Evolutionary conservation across 1,284 basidiomycete genomes (phyloP), one percentile per base, ranked within the genome.

Genomic region (Schizophyllum amplum): DNA sequence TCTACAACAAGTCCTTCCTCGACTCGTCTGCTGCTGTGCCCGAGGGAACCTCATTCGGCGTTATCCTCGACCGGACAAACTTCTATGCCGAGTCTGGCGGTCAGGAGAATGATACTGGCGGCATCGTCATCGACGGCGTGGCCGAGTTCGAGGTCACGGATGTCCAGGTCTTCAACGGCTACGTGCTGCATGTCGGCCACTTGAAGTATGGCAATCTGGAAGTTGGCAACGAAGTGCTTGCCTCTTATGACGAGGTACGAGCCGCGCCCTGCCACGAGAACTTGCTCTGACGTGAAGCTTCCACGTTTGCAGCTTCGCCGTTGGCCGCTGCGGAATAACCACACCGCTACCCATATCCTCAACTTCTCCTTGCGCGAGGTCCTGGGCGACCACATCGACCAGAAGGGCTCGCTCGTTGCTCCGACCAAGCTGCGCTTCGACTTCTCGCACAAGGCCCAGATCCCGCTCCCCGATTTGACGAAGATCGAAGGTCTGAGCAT

Each of bases 51-150:
- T 74, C 80, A 13, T 92, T 98, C 67, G 97, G 96, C 57, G 69
- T 99, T 57, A 70, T 99, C 46, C 84, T 99, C 55, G 93, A 99
- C 74, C 82, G 82, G 57, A 98, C 96, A n/a, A 94, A 88, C 75
- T 97, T 99, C 72, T 99, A 99, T 66, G 96, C 96, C 24, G 96
- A 99, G 75, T 83, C 92, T 53, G 96, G 96, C 69, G 97, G 96
- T 47, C 96, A 99, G 71, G 95, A 99, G 73, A 87, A 92, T 65
- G 96, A 99, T 72, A 98, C 92, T 1, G 96, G 96, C 58, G 91
- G 87, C 64, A 91, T 99, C 63, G 85, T 94, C 47, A 90, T 98
- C 56, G 96, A 98, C 64, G 95, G 90, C 54, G 77, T 86, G 64
- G 86, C 91, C 53, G 94, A 97, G 69, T 98, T 99, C 69, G 88